These are phyloP conservation scores for Tolypocladium tropicale DNA, from an alignment of 2,329 filamentous ascomycete genomes.

Conservation along the genomic window DNA sequence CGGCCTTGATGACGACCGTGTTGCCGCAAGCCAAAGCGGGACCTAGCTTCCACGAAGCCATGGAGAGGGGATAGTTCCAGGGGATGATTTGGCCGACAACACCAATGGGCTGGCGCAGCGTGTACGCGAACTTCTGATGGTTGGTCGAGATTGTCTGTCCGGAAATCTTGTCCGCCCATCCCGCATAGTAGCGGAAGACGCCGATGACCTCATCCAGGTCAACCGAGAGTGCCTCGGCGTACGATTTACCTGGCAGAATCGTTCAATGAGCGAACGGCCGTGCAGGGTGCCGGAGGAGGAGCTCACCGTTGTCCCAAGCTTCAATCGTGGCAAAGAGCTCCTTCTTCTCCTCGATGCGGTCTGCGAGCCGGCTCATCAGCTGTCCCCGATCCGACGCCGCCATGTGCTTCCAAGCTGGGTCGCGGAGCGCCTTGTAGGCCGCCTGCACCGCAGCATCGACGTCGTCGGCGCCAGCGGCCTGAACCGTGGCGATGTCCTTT, in stretches of 20 bases:
- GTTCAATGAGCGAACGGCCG: background rate
- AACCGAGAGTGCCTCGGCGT: slow-evolving; percentile 52
- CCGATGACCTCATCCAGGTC: slow-evolving; percentile 42
- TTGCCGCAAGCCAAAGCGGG: slow-evolving; percentile 58
- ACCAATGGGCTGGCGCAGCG: slow-evolving; percentile 62
- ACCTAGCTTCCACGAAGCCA: slow-evolving; percentile 59
- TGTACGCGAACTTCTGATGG: slow-evolving; percentile 62
- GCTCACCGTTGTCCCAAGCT: slow-evolving; percentile 69
- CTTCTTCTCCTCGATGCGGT: slow-evolving; percentile 56
- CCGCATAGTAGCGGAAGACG: slow-evolving; percentile 62
- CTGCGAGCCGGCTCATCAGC: slow-evolving; percentile 60
- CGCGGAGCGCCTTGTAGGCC: slow-evolving; percentile 58
- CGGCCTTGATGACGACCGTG: slow-evolving; percentile 53
- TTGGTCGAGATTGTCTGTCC: slow-evolving; percentile 66
- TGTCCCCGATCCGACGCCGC: slow-evolving; percentile 55
- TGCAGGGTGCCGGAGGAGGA: background rate
- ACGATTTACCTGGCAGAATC: slow-evolving; percentile 30
- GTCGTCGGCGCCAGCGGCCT: slow-evolving; percentile 18
- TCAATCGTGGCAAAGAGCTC: slow-evolving; percentile 43
- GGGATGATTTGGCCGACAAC: slow-evolving; percentile 68
- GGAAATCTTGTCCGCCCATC: slow-evolving; percentile 69
- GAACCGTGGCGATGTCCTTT: slow-evolving; percentile 19
- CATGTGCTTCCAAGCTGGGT: slow-evolving; percentile 59
- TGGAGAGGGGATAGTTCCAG: slow-evolving; percentile 53
- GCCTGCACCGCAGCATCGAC: slow-evolving; percentile 21